These are phyloP conservation scores for Suzukiozyma palmioleophila DNA, from an alignment of 1,139 yeast species.

Conservation along the genomic window DNA sequence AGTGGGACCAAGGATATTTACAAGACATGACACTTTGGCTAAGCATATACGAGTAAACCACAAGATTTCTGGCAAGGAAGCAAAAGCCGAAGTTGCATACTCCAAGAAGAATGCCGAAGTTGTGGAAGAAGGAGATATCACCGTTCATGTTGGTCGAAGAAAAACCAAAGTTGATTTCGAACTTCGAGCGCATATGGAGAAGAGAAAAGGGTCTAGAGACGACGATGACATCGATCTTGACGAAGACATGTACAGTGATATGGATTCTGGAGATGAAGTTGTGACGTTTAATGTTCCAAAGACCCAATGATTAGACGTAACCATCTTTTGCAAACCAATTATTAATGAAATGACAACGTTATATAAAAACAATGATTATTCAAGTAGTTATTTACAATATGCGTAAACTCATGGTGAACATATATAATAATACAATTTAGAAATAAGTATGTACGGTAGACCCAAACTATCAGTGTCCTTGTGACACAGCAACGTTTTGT, in stretches of 20 bases:
- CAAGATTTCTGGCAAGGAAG: constrained; percentile 63
- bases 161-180: constrained; percentile 48
- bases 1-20: constrained; percentile 66
- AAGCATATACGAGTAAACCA: constrained; percentile 92
- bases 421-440: constrained; percentile 1
- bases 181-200: constrained; percentile 45
- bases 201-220: constrained; percentile 19
- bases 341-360: background rate
- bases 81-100: constrained; percentile 50
- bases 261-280: constrained; percentile 26
- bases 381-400: background rate
- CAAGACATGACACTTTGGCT: constrained; percentile 91
- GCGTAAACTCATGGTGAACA: background rate
- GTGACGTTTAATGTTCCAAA: constrained; percentile 8
- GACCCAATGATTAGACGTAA: background rate
- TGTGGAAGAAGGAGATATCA: constrained; percentile 40
- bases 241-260: constrained; percentile 8
- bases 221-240: constrained; percentile 4
- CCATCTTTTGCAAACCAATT: too few relatives aligned
- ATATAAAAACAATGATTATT: background rate
- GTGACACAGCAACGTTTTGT: constrained; percentile 6
- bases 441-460: background rate
- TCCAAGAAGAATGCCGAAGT: constrained; percentile 47
- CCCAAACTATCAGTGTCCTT: background rate
- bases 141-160: constrained; percentile 46